Base-by-base conservation (phyloP, 768 basidiomycete species). In the Suillus luteus region DNA sequence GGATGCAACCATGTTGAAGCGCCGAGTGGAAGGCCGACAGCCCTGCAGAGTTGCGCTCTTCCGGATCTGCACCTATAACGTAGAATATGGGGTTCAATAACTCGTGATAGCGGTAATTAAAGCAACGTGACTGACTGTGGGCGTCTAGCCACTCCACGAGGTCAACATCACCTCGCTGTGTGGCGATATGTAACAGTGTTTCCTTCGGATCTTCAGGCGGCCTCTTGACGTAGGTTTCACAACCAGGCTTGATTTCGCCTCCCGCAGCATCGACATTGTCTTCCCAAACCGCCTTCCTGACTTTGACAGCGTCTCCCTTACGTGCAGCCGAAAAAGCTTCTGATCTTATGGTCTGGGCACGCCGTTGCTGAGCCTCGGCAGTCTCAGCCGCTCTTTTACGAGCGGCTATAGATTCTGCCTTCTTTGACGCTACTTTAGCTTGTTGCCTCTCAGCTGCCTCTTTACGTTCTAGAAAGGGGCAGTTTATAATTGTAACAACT, bases 131-230 rank as follows among this genome's bases (percentile, higher is more conserved):
- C 86, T 68, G 68, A 91, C 91, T 85, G 71, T 92, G 90, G 5
- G 83, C 79, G 74, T 88, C 83, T 14, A 93, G 82, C 90, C 90
- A 92, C 67, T 83, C 73, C 9, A 89, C 80, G 60, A 93, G 75
- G 24, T 82, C 83, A 8, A 75, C 67, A 74, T 92, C 82, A 11
- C 86, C 87, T 61, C 80, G 77, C 61, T 72, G 75, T 2, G 83
- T 80, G 59, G 85, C 86, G 62, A 93, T 89, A 68, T 92, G 91
- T 61, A 88, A 73, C 12, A 93, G 77, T 44, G 90, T 90, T 75
- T 92, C 86, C 66, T 78, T 76, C n/a, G 78, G 79, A 74, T 91
- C 89, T 63, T 79, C 68, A 12, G 85, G 84, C 5, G 66, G 65
- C 12, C 44, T 65, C 64, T 80, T 73, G 54, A 85, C 80, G 67